These are phyloP conservation scores for Mimosa pudica DNA, from an alignment of 306 rosid genomes.

Conservation along the genomic window DNA sequence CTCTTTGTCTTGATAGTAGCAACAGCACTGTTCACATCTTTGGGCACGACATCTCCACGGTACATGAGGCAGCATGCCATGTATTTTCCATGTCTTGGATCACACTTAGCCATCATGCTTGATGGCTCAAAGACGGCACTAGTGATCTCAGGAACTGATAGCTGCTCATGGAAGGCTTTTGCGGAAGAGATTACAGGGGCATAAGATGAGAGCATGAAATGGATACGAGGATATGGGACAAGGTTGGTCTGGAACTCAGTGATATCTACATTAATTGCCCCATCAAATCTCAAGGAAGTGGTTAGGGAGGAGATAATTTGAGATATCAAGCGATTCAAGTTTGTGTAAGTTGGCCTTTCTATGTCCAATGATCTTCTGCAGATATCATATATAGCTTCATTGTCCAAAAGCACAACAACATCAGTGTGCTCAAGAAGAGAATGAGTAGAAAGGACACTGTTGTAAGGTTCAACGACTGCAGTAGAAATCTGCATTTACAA, in stretches of 20 bases:
- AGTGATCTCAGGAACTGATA: slow-evolving; percentile 75
- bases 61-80: slow-evolving; percentile 89
- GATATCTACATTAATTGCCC: slow-evolving; percentile 77
- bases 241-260: slow-evolving; percentile 79
- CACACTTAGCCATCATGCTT: slow-evolving; percentile 84
- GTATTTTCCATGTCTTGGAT: slow-evolving; percentile 81
- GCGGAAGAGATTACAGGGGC: slow-evolving; percentile 74
- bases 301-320: slow-evolving; percentile 73
- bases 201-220: slow-evolving; percentile 78
- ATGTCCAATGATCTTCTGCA: slow-evolving; percentile 74
- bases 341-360: slow-evolving; percentile 70
- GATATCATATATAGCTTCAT: slow-evolving; percentile 79
- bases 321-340: slow-evolving; percentile 75
- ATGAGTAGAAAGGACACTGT: slow-evolving; percentile 73
- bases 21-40: slow-evolving; percentile 71
- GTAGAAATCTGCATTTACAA: slow-evolving; percentile 64
- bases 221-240: slow-evolving; percentile 80
- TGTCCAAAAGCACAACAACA: slow-evolving; percentile 73
- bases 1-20: slow-evolving; percentile 70
- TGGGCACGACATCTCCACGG: slow-evolving; percentile 76
- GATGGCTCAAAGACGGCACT: slow-evolving; percentile 74
- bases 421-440: slow-evolving; percentile 76
- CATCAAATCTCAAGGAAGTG: slow-evolving; percentile 85
- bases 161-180: slow-evolving; percentile 70
- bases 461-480: slow-evolving; percentile 87